phyloP scores from a whole-genome alignment of 495 filamentous ascomycete species.

The Cryomyces antarcticus region DNA sequence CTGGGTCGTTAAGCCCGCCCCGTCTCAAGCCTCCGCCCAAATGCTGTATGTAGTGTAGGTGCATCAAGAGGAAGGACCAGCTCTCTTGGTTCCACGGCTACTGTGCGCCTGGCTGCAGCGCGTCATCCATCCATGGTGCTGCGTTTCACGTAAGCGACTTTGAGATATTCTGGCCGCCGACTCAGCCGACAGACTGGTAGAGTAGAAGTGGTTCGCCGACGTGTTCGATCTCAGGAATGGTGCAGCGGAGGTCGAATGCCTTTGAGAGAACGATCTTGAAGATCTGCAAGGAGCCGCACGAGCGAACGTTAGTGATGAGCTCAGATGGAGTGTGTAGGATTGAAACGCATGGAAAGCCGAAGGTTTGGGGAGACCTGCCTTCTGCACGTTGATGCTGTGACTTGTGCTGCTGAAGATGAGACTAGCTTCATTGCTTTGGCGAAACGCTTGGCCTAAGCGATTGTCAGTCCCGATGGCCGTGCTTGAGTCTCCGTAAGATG shows the following conservation, averaged over 20 bases:
- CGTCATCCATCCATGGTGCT: too few relatives aligned
- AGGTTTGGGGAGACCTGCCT: slow-evolving; percentile 33
- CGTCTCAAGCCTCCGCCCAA: too few relatives aligned
- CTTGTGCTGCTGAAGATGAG: slow-evolving; percentile 97
- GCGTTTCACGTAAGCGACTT: too few relatives aligned
- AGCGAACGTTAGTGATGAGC: slow-evolving; percentile 12
- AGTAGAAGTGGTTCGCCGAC: slow-evolving; percentile 89
- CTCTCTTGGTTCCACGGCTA: too few relatives aligned
- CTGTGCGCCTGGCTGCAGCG: too few relatives aligned
- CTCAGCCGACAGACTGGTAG: slow-evolving; percentile 28
- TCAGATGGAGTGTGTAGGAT: slow-evolving; percentile 3
- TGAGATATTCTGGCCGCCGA: too few relatives aligned
- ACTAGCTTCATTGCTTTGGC: slow-evolving; percentile 92
- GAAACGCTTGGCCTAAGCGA: slow-evolving; percentile 64
- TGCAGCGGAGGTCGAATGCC: slow-evolving; percentile 96
- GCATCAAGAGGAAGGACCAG: too few relatives aligned
- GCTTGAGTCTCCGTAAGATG: neutral
- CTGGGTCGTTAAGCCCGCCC: too few relatives aligned
- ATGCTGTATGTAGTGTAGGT: too few relatives aligned
- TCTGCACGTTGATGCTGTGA: slow-evolving; percentile 98
- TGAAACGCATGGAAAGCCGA: neutral
- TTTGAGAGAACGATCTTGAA: slow-evolving; percentile 99
- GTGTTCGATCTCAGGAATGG: slow-evolving; percentile 95
- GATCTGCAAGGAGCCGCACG: too few relatives aligned
- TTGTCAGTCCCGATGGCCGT: neutral